Conservation (phyloP, 345 rosid genomes). For the Populus deltoides region DNA sequence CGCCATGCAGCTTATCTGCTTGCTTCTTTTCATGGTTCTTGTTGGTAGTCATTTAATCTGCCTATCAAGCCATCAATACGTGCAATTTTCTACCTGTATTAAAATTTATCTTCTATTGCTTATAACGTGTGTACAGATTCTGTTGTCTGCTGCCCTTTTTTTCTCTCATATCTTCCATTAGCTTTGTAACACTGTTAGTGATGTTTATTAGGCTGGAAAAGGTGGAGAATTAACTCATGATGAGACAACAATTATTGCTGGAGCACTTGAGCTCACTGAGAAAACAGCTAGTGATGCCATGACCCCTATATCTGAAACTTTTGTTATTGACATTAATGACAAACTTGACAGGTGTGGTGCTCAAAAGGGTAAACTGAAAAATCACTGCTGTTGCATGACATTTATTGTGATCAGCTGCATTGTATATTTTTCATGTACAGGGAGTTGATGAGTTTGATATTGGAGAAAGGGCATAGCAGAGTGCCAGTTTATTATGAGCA, state of each 20-base stretch:
- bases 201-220: conserved; percentile 73
- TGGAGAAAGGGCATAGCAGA: conserved; percentile 99
- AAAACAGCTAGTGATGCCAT: conserved; percentile 86
- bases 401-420: conserved; percentile 11
- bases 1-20: not conserved
- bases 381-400: conserved; percentile 8
- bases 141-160: not conserved
- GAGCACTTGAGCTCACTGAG: conserved; percentile 91
- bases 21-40: not conserved
- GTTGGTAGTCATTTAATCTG: not conserved
- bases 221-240: conserved; percentile 98
- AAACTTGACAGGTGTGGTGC: conserved; percentile 67
- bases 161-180: not conserved
- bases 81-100: not conserved
- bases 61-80: not conserved
- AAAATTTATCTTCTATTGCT: not conserved
- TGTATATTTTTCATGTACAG: conserved; percentile 36
- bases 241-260: conserved; percentile 96
- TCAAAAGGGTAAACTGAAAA: conserved; percentile 8
- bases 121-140: not conserved
- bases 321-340: conserved; percentile 79
- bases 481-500: conserved; percentile 95
- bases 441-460: conserved; percentile 68
- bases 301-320: conserved; percentile 80
- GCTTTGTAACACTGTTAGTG: not conserved